Evolutionary conservation across 2,329 filamentous ascomycete genomes (phyloP).

Genomic region (Blastomyces gilchristii): DNA sequence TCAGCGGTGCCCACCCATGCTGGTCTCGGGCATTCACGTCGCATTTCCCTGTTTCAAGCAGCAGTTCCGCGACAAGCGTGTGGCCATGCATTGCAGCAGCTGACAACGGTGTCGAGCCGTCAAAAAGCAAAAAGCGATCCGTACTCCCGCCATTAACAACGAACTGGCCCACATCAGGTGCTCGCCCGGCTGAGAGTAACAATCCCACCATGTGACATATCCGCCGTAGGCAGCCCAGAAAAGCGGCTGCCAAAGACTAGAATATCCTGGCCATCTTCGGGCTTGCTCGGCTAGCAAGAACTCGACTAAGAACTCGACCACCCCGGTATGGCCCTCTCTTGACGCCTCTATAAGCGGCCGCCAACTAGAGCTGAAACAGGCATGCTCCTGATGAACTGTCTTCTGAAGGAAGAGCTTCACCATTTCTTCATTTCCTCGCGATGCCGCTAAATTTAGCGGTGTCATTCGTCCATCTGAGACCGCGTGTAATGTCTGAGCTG

Average conservation of each 20-base stretch:
- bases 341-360: background rate
- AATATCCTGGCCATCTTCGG: background rate
- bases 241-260: background rate
- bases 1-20: background rate
- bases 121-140: background rate
- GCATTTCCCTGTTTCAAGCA: background rate
- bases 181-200: background rate
- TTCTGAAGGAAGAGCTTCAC: background rate
- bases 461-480: background rate
- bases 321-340: background rate
- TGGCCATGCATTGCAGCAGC: background rate
- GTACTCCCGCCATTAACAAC: background rate
- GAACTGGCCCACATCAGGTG: background rate
- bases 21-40: background rate
- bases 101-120: background rate
- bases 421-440: background rate
- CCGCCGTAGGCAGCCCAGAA: background rate
- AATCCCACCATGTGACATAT: background rate
- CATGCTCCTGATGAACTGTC: background rate
- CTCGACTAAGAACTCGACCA: background rate
- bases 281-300: background rate
- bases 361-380: background rate
- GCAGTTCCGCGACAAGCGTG: background rate
- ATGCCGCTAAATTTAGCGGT: background rate
- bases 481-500: background rate